Base-by-base conservation (phyloP, 768 basidiomycete genomes). In the Kwoniella botswanensis region DNA sequence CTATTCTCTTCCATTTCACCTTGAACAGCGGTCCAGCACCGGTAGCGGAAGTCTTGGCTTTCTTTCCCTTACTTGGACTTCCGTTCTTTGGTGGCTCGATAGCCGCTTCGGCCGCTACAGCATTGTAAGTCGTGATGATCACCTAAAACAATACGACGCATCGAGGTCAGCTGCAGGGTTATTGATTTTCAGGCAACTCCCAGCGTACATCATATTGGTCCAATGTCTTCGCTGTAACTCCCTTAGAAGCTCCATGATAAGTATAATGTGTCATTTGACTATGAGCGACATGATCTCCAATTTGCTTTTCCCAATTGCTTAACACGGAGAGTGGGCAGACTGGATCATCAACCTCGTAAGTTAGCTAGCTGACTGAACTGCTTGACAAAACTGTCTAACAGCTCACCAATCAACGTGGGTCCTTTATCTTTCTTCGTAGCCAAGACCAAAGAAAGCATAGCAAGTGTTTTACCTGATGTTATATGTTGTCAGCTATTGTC, bases 1-100 rank as follows among this genome's bases (percentile, higher is more conserved):
- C 88, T 53, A 95, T 81, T 68, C 94, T 86, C 90, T 94, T 93
- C 94, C 94, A 97, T 46, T 87, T 85, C 26, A 94, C 86, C 10
- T 86, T 86, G 71, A 92, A 92, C 24, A 97, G 84, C 0, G 85
- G 87, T 10, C 79, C 77, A 17, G 53, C 68, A 22, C 13, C 21
- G 18, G 55, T 18, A 21, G n/a, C 35, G 5, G 67, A 21, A 42
- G 86, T 86, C 35, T 88, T 87, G 1, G 74, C 81, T 78, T 89
- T 91, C 83, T 88, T 90, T 3, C 22, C 67, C 63, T 76, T 70
- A 4, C 18, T n/a, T 5, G 65, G 65, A 22, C 53, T 59, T 29
- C 62, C 4, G 24, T 43, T 56, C 6, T 41, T 44, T 12, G 53
- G 13, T 9, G 67, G 63, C 12, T 61, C 55, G 24, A 42, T 29